Evolutionary conservation across 2,329 filamentous ascomycete species (phyloP).

Genomic region (Hypoxylon sp.): DNA sequence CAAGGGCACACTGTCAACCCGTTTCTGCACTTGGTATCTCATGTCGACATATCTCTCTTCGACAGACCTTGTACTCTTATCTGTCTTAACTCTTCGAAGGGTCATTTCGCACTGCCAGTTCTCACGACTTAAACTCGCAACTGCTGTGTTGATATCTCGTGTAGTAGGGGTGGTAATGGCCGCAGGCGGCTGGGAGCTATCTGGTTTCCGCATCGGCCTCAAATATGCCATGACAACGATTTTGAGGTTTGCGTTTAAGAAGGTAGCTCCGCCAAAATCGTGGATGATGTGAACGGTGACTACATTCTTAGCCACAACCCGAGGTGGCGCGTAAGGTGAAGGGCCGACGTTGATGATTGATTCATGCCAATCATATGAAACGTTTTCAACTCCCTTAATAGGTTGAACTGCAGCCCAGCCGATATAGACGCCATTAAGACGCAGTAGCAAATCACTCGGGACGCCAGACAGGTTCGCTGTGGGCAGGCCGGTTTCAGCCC

Average conservation of each 20-base stretch:
- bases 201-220: conserved; percentile 55
- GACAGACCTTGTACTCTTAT: conserved; percentile 60
- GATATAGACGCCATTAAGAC: conserved; percentile 74
- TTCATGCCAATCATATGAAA: conserved; percentile 69
- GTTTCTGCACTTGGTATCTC: conserved; percentile 66
- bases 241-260: conserved; percentile 64
- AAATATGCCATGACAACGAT: conserved; percentile 74
- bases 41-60: conserved; percentile 64
- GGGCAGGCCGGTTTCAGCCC: conserved; percentile 62
- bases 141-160: conserved; percentile 60
- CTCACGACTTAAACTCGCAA: conserved; percentile 64
- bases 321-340: conserved; percentile 61
- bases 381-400: conserved; percentile 52
- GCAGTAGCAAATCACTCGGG: conserved; percentile 66
- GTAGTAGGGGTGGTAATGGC: conserved; percentile 54
- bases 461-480: conserved; percentile 69
- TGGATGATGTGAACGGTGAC: conserved; percentile 69
- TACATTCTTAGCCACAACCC: conserved; percentile 65
- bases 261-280: conserved; percentile 62
- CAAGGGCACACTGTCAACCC: conserved; percentile 71
- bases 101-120: conserved; percentile 62
- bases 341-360: conserved; percentile 71
- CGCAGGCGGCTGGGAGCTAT: conserved; percentile 40
- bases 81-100: conserved; percentile 57
- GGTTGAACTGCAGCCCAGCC: conserved; percentile 71